Evolutionary conservation across 2,329 filamentous ascomycete genomes (phyloP).

Genomic region (Aureobasidium leucospermi): DNA sequence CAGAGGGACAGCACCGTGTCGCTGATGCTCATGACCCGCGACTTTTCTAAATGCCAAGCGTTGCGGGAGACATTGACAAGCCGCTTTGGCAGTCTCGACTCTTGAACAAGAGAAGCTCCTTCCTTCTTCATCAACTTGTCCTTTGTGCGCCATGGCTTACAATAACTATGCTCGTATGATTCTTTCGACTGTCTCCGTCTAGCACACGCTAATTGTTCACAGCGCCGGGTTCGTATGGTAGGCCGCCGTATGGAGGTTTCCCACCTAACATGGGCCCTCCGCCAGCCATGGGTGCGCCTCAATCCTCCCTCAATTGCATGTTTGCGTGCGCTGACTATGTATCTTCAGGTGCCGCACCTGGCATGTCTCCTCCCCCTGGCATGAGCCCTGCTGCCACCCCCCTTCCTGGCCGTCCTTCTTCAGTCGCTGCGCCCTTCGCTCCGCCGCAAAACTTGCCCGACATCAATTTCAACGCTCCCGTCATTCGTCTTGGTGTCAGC

Average conservation of each 20-base stretch:
- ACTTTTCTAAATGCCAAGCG: conserved; percentile 13
- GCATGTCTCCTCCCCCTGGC: conserved; percentile 70
- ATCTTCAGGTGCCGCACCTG: conserved; percentile 50
- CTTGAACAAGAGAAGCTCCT: background rate
- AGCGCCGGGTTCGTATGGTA: conserved; percentile 56
- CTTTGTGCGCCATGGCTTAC: conserved; percentile 25
- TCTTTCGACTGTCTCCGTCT: background rate
- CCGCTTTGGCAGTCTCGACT: background rate
- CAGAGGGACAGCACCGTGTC: background rate
- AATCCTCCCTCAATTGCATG: background rate
- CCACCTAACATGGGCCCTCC: conserved; percentile 64
- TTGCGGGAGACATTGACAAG: background rate
- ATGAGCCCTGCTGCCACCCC: conserved; percentile 66
- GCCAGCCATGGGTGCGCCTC: conserved; percentile 68
- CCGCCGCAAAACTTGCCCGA: conserved; percentile 89
- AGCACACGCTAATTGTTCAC: conserved; percentile 11
- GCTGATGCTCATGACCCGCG: background rate
- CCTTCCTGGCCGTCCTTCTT: conserved; percentile 47
- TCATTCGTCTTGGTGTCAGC: conserved; percentile 84
- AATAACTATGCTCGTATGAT: conserved; percentile 24
- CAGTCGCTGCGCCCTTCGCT: conserved; percentile 76
- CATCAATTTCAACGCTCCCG: conserved; percentile 95
- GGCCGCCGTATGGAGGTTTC: conserved; percentile 51
- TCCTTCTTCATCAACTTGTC: background rate
- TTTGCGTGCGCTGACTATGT: background rate